phyloP scores from a whole-genome alignment of 306 rosid species.

The Hippophae tibetana region DNA sequence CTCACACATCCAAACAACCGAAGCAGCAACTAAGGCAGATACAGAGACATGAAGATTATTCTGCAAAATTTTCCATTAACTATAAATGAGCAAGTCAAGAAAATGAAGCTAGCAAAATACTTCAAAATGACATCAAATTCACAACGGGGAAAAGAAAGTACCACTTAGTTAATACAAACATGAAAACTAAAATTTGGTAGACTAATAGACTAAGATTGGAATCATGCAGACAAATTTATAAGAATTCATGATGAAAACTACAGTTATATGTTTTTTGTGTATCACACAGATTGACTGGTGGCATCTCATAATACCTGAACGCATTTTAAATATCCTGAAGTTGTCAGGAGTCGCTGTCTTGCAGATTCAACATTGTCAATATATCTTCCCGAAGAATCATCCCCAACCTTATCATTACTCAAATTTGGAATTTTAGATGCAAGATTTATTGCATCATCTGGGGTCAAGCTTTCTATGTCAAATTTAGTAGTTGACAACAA shows the following conservation, averaged over 20 bases:
- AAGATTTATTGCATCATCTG: slow-evolving; percentile 74
- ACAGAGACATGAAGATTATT: slow-evolving; percentile 83
- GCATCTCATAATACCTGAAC: slow-evolving; percentile 62
- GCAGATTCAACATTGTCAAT: slow-evolving; percentile 73
- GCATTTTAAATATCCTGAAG: slow-evolving; percentile 91
- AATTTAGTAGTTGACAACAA: slow-evolving; percentile 31
- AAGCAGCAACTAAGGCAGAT: slow-evolving; percentile 83
- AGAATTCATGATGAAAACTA: too few relatives aligned
- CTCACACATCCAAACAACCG: slow-evolving; percentile 94
- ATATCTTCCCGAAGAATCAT: slow-evolving; percentile 39
- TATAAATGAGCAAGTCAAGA: slow-evolving; percentile 24
- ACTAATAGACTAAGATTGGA: too few relatives aligned
- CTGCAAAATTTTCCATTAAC: slow-evolving; percentile 44
- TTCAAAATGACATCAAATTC: neutral
- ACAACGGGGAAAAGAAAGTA: too few relatives aligned
- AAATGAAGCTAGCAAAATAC: neutral
- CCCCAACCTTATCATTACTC: slow-evolving; percentile 35
- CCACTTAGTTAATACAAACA: too few relatives aligned
- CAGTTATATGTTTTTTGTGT: too few relatives aligned
- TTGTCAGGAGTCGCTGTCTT: slow-evolving; percentile 78
- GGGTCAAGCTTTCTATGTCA: slow-evolving; percentile 65
- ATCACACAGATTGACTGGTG: slow-evolving; percentile 3
- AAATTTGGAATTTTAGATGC: slow-evolving; percentile 64
- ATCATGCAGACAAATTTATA: too few relatives aligned
- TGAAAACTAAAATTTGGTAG: too few relatives aligned